phyloP scores from a whole-genome alignment of 768 basidiomycete species.

The Mycena indigotica region DNA sequence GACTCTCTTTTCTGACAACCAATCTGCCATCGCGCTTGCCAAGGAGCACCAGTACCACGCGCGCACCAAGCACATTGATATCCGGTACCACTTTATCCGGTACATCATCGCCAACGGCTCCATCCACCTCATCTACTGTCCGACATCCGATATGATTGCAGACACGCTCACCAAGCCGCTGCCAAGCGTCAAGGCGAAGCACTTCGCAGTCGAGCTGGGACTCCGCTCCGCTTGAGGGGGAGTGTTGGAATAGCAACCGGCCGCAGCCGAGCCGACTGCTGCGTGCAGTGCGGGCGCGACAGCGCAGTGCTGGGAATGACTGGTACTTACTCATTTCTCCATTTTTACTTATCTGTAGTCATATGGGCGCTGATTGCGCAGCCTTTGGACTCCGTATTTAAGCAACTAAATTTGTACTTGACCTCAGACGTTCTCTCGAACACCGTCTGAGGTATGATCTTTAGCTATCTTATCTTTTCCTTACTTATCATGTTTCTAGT shows the following conservation, averaged over 20 bases:
- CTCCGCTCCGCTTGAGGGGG: slow-evolving; percentile 15
- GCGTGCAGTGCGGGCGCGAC: too few relatives aligned
- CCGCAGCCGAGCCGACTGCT: too few relatives aligned
- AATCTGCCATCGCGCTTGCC: slow-evolving; percentile 8
- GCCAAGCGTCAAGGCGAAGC: slow-evolving; percentile 12
- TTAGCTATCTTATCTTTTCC: too few relatives aligned
- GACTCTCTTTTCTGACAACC: slow-evolving; percentile 12
- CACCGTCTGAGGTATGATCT: too few relatives aligned
- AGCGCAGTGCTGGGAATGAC: too few relatives aligned
- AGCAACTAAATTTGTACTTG: too few relatives aligned
- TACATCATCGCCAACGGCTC: slow-evolving; percentile 2
- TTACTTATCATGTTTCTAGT: too few relatives aligned
- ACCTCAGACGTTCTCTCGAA: too few relatives aligned
- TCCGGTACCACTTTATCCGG: slow-evolving; percentile 13
- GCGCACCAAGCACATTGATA: slow-evolving; percentile 12
- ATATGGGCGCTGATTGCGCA: too few relatives aligned
- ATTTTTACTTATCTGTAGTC: too few relatives aligned
- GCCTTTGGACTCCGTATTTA: too few relatives aligned
- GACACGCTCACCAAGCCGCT: slow-evolving; percentile 14
- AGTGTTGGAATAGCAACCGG: slow-evolving; percentile 17
- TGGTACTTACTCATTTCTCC: too few relatives aligned
- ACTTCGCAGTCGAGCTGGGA: slow-evolving; percentile 3
- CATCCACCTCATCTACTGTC: slow-evolving; percentile 5
- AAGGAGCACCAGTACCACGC: slow-evolving; percentile 10
- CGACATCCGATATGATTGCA: slow-evolving; percentile 13